Base-by-base conservation (phyloP, 192 early-diverging fungal genomes). In the Diversispora epigaea region DNA sequence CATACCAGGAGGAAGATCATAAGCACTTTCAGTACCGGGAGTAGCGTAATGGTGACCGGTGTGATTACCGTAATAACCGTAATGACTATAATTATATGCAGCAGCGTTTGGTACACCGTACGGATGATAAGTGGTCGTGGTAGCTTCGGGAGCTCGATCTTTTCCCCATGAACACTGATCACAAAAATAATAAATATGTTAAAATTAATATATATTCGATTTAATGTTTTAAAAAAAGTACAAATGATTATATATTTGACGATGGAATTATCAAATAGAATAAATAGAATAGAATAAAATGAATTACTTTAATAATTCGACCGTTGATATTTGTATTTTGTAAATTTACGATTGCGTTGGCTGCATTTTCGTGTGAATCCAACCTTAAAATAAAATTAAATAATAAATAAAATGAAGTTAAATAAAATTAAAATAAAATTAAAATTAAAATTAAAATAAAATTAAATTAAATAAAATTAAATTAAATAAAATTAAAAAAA, bases 331-430 rank as follows among this genome's bases (percentile, higher is more conserved):
- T 74, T 15, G 86, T 82, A 40, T 92, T 91, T 79, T 94, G 88
- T 73, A 96, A 81, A 61, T 88, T 84, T 62, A 91, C 91, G 78
- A 96, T 94, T n/a, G 94, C 93, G 77, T 87, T 88, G 17, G 95
- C 91, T 1, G 95, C 95, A 79, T 90, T 91, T 78, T 95, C 92
- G 77, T 96, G 95, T 3, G 93, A 87, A 82, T 96, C 93, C 78
- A 96, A 78, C 73, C 87, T 91, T 57, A 50, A 62, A 25, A 45
- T 22, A 19, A 49, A 39, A 15, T 47, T 17, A 68, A 55, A 44
- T 63, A 17, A n/a, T n/a, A n/a, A n/a, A n/a, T n/a, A n/a, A n/a
- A n/a, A n/a, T n/a, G n/a, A 6, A 52, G 25, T n/a, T 15, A 15
- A 84, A 68, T 79, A 90, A 89, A 93, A 94, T 74, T 96, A n/a